Base-by-base conservation (phyloP, 345 rosid genomes). In the Melaleuca quinquenervia region DNA sequence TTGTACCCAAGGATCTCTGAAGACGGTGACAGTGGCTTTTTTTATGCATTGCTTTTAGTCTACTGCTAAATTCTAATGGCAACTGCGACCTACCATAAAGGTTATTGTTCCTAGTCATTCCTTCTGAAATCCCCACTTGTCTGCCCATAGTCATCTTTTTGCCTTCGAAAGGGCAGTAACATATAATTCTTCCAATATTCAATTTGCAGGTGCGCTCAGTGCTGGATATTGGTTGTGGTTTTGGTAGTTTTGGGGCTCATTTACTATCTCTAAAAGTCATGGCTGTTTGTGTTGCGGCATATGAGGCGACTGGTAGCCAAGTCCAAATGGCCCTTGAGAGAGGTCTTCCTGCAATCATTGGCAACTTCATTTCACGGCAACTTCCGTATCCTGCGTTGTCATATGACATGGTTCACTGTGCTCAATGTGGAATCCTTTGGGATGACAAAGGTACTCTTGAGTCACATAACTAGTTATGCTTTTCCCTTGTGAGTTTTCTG, bases 311-410 rank as follows among this genome's bases (percentile, higher is more conserved):
- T 82, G 99, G 99, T 84, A 97, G 99, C 90, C 99, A 97, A 94
- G 99, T 96, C 83, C 99, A 97, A 88, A 86, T 97, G 86, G 96
- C 99, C 84, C 93, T 97, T 82, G 99, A 97, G 93, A 94, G 99
- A 92, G 99, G 99, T 85, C 98, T 97, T 88, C 99, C 99, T 22
- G 98, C 99, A 36, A 94, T 97, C 93, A 96, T 97, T 87, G 98
- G 96, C 84, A 95, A 92, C 86, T 97, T 97, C 89, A 88, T 93
- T 84, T 93, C 98, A 52, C 92, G 91, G 78, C 96, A 96, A 87
- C 96, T 97, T 88, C 99, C 99, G 49, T 96, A 93, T 86, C 99
- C 99, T 24, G 88, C 96, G 21, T 87, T 97, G 89, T 96, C 98
- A 82, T 97, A 91, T 88, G 98, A 94, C 92, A 95, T 96, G 98